These are phyloP conservation scores for Penicillium paxilli DNA, from an alignment of 495 filamentous ascomycete genomes.

Conservation along the genomic window DNA sequence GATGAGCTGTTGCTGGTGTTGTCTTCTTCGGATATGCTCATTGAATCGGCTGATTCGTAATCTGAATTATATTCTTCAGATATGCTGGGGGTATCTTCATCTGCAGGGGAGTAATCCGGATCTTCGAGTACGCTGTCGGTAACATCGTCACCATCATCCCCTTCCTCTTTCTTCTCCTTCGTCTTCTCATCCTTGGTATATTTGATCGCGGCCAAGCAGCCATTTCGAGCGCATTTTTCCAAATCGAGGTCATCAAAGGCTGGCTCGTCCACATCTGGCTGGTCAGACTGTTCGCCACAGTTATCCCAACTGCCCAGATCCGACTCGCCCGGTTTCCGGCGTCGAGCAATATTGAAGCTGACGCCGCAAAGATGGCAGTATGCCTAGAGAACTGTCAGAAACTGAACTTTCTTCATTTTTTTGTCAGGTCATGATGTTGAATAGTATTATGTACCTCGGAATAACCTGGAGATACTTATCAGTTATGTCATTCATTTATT, in stretches of 20 bases:
- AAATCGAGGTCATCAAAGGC: no score
- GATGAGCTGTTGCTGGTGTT: not conserved
- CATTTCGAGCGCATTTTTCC: constrained; percentile 1
- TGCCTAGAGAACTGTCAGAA: constrained; percentile 3
- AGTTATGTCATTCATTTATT: not conserved
- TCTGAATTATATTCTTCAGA: constrained; percentile 17
- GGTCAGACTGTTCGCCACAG: constrained; percentile 3
- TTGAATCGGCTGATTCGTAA: not conserved
- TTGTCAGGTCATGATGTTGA: not conserved
- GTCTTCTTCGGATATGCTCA: not conserved
- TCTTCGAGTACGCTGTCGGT: not conserved
- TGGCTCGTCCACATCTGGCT: not conserved
- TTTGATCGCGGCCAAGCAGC: constrained; percentile 1
- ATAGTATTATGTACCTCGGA: not conserved
- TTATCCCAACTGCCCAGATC: constrained; percentile 12
- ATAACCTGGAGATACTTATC: not conserved
- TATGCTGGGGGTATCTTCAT: not conserved
- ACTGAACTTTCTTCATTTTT: not conserved
- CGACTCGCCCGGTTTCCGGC: constrained; percentile 16
- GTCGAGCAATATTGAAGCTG: constrained; percentile 27
- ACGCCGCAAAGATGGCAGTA: constrained; percentile 28
- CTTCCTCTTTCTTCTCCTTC: no score
- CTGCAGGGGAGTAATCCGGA: not conserved
- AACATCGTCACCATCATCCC: no score
- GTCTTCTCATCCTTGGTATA: constrained; percentile 3